Conservation (phyloP, 1,139 yeast genomes). For the Blastobotrys indianensis region DNA sequence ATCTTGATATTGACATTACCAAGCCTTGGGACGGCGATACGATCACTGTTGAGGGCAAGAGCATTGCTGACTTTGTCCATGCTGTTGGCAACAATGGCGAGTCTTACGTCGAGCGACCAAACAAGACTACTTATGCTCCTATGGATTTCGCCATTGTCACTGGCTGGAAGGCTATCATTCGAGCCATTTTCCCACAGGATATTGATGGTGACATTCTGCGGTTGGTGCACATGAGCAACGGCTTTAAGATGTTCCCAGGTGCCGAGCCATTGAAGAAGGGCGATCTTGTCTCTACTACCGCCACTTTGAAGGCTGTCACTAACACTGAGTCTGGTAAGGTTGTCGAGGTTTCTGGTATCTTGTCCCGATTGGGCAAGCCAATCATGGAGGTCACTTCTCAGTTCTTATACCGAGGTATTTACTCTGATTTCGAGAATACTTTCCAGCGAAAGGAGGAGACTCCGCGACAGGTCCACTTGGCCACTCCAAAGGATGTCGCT, state of each 20-base stretch:
- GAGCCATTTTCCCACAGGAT: conserved; percentile 91
- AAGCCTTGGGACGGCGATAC: conserved; percentile 64
- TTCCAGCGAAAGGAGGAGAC: conserved; percentile 85
- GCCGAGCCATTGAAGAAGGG: conserved; percentile 86
- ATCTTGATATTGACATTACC: conserved; percentile 54
- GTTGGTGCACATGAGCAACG: conserved; percentile 90
- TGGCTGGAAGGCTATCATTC: conserved; percentile 97
- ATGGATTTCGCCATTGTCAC: conserved; percentile 98
- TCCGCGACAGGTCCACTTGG: conserved; percentile 72
- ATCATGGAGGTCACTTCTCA: conserved; percentile 94
- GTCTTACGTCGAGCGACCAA: conserved; percentile 86
- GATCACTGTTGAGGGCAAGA: conserved; percentile 64
- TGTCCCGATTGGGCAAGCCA: conserved; percentile 67
- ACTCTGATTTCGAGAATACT: conserved; percentile 82
- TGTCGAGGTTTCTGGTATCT: conserved; percentile 91
- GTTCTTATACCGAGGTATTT: conserved; percentile 93
- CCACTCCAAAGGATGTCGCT: conserved; percentile 83
- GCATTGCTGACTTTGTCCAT: conserved; percentile 87
- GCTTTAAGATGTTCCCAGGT: conserved; percentile 90
- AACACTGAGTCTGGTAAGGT: conserved; percentile 92
- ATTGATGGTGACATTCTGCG: conserved; percentile 95
- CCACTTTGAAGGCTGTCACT: conserved; percentile 80
- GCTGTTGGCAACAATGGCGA: conserved; percentile 97
- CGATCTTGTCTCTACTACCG: conserved; percentile 75
- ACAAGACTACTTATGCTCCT: conserved; percentile 84